phyloP scores from a whole-genome alignment of 2,329 filamentous ascomycete species.

The Cladosporium austrohemisphaericum region DNA sequence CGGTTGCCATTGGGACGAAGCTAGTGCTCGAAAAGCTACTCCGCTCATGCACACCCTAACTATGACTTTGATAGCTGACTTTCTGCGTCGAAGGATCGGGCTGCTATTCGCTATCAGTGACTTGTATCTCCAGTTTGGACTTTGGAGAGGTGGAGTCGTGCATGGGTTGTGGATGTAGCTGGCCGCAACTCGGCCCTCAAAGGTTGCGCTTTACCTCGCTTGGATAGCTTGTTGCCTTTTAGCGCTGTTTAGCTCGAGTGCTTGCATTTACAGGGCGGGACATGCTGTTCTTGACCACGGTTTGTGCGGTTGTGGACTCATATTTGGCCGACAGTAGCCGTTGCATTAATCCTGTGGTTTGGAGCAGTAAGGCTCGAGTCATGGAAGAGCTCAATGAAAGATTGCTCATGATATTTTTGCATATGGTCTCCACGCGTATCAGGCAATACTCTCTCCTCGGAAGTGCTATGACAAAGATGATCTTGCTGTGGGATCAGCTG shows the following conservation, averaged over 20 bases:
- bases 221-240: constrained; percentile 9
- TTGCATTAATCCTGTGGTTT: too few relatives aligned
- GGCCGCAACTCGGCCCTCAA: constrained; percentile 2
- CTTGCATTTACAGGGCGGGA: neutral
- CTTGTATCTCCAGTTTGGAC: constrained; percentile 1
- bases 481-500: too few relatives aligned
- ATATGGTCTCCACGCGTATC: too few relatives aligned
- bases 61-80: constrained; percentile 11
- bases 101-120: constrained; percentile 2
- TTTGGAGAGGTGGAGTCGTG: constrained; percentile 4
- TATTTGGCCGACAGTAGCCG: too few relatives aligned
- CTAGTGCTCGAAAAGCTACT: too few relatives aligned
- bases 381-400: too few relatives aligned
- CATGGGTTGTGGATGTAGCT: neutral
- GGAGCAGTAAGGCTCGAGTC: too few relatives aligned
- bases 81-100: neutral
- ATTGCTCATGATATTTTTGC: too few relatives aligned
- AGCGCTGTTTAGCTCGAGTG: neutral
- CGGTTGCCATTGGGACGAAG: neutral
- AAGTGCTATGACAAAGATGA: too few relatives aligned
- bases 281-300: neutral
- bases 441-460: too few relatives aligned
- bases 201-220: constrained; percentile 6
- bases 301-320: neutral
- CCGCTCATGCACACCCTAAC: constrained; percentile 3